Evolutionary conservation across 306 rosid genomes (phyloP).

Genomic region (Betula pendula): DNA sequence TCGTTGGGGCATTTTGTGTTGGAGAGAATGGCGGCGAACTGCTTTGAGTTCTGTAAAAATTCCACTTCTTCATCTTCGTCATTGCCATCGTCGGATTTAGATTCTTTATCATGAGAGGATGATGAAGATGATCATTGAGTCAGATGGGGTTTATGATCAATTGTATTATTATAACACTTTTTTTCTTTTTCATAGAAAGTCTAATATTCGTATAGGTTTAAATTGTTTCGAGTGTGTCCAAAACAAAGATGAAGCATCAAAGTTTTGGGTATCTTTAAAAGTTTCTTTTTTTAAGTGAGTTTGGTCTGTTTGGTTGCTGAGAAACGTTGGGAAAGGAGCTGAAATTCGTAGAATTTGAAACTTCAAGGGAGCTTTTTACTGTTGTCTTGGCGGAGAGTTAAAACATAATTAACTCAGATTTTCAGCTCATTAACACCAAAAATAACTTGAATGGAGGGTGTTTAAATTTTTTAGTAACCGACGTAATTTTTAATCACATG

Average conservation of each 20-base stretch:
- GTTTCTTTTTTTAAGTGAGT: not conserved
- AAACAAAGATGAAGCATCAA: constrained; percentile 9
- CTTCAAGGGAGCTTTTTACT: too few relatives aligned
- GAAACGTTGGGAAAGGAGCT: constrained; percentile 7
- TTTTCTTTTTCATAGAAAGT: constrained; percentile 8
- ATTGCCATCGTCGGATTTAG: constrained; percentile 26
- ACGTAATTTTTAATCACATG: too few relatives aligned
- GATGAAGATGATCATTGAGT: constrained; percentile 23
- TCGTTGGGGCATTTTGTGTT: constrained; percentile 68
- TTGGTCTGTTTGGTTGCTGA: constrained; percentile 12
- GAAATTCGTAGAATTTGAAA: not conserved
- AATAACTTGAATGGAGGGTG: too few relatives aligned
- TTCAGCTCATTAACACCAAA: not conserved
- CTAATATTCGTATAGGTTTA: constrained; percentile 33
- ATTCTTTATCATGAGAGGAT: constrained; percentile 17
- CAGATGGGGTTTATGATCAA: constrained; percentile 15
- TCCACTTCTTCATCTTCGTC: constrained; percentile 2
- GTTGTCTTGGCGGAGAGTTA: too few relatives aligned
- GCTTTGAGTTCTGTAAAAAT: constrained; percentile 49
- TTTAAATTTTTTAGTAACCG: too few relatives aligned
- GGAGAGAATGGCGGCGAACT: constrained; percentile 22
- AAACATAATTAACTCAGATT: not conserved
- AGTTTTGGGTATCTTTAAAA: constrained; percentile 7
- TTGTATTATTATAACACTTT: constrained; percentile 28
- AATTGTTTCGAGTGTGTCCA: constrained; percentile 4